Conservation (phyloP, 306 rosid genomes). For the Rosa persica region DNA sequence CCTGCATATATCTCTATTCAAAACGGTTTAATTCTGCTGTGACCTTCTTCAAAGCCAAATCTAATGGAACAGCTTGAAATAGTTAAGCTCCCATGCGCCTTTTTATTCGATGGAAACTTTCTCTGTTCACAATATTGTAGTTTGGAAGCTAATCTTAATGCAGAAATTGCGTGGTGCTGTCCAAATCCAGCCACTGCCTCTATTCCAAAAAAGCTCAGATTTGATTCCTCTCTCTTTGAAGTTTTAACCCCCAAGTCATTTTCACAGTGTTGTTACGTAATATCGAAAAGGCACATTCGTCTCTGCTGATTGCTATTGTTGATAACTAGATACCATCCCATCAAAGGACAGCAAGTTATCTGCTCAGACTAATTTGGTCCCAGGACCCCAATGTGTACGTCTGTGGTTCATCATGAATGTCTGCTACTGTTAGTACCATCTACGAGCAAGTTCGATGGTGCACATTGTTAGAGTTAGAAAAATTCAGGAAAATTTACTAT, state of each 20-base stretch:
- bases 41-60: not conserved
- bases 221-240: not conserved
- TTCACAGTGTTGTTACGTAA: not conserved
- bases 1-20: not conserved
- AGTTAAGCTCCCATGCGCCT: not conserved
- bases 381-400: not conserved
- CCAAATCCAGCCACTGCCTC: not conserved
- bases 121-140: not conserved
- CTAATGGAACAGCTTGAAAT: not conserved
- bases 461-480: not conserved
- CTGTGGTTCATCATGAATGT: not conserved
- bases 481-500: not conserved
- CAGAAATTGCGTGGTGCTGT: not conserved
- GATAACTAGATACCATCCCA: not conserved
- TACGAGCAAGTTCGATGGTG: not conserved
- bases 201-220: not conserved
- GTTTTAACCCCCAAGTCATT: slow-evolving; percentile 11
- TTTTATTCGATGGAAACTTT: not conserved
- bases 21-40: not conserved
- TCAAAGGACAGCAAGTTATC: not conserved
- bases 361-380: not conserved
- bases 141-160: not conserved
- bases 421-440: not conserved
- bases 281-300: not conserved
- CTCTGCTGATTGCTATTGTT: slow-evolving; percentile 10